Base-by-base conservation (phyloP, 768 basidiomycete genomes). In the Podaxis sp. region DNA sequence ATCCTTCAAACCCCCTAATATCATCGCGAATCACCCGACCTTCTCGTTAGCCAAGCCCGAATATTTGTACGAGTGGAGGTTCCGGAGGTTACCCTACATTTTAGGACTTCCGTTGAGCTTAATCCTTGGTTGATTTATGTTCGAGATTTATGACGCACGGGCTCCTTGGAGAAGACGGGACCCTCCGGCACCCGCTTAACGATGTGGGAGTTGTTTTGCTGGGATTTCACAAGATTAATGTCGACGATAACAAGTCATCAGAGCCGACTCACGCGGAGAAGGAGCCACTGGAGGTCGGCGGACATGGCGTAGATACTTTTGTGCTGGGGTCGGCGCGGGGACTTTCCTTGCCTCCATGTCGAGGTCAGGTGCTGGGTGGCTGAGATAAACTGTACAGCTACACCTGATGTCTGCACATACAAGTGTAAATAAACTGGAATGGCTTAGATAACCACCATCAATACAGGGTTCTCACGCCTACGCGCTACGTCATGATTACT, bases 241-340 rank as follows among this genome's bases (percentile, higher is more conserved):
- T 55, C 64, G 40, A 61, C 64, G n/a, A 4, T 44, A 26, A 24
- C 28, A 13, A 5, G 46, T 7, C 26, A 13, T 7, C 39, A 24
- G 5, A 63, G 48, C 8, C 57, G 51, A 86, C 89, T 73, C 72
- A 93, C 92, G 73, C 92, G 92, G 75, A 93, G 78, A 65, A 96
- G 89, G 75, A 95, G 88, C 95, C 95, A 96, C 81, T 95, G 85
- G 77, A 96, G 92, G 76, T 96, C 93, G 81, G 80, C 73, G 71
- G 92, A 93, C 92, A 94, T 94, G 74, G 78, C 86, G 79, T 49
- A 40, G 13, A 30, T 24, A 30, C 17, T 19, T 61, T 17, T 30
- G 12, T 42, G 22, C 40, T 63, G 54, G 24, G 22, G 46, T 49
- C 44, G 30, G 30, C 44, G 44, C 52, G 15, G 15, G 48, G 19